Percentiles rank a stretch among this genome's conserved stretches.
These are phyloP conservation scores for Cercospora sp. DNA, from an alignment of 2,329 filamentous ascomycete species.

Conservation along the genomic window DNA sequence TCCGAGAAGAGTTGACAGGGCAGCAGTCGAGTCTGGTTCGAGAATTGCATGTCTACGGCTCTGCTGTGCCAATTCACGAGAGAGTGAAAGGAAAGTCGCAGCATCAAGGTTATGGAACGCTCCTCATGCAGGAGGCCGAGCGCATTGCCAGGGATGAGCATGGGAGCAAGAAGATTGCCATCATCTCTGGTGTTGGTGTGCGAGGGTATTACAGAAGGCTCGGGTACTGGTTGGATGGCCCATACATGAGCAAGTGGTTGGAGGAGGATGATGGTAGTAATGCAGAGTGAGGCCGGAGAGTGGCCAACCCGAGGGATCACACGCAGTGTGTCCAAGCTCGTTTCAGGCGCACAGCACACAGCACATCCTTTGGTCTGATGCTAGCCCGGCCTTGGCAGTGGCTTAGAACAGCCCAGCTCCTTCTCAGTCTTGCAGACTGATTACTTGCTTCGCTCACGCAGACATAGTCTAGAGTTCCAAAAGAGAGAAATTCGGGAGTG, in stretches of 20 bases:
- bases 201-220: constrained; percentile 92
- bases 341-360: not conserved
- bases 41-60: constrained; percentile 95
- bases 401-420: not conserved
- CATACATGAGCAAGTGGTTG: constrained; percentile 58
- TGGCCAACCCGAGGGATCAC: no score
- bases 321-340: not conserved
- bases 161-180: constrained; percentile 87
- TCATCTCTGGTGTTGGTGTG: constrained; percentile 97
- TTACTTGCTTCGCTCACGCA: not conserved
- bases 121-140: constrained; percentile 97
- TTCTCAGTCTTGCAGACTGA: not conserved
- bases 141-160: constrained; percentile 93
- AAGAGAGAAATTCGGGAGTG: not conserved
- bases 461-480: not conserved
- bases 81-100: constrained; percentile 96
- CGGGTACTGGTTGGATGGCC: constrained; percentile 90
- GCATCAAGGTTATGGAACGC: constrained; percentile 93
- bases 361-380: not conserved
- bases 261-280: constrained; percentile 33
- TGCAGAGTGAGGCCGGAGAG: constrained; percentile 30
- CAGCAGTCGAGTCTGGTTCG: constrained; percentile 91
- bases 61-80: constrained; percentile 94
- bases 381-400: not conserved
- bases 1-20: constrained; percentile 78